A percentile compares a stretch with the other conserved stretches of the same genome.
These are phyloP conservation scores for Ogataea corticis DNA, from an alignment of 805 yeast species.

Conservation along the genomic window DNA sequence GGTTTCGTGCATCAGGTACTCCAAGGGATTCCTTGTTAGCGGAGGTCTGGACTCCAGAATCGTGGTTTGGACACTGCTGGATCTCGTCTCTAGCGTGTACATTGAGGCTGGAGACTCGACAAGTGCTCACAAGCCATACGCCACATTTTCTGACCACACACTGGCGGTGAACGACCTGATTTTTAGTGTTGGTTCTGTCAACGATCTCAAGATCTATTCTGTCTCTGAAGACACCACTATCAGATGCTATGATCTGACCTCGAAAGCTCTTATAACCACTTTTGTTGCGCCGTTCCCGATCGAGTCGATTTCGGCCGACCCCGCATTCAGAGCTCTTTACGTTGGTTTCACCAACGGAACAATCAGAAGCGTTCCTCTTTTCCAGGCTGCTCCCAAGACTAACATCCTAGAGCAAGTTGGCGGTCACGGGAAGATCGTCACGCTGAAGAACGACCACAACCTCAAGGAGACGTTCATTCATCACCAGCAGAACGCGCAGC, in stretches of 20 bases:
- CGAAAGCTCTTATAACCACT: conserved; percentile 57
- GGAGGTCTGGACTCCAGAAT: conserved; percentile 84
- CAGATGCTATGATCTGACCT: conserved; percentile 61
- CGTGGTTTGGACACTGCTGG: conserved; percentile 69
- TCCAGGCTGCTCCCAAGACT: conserved; percentile 35
- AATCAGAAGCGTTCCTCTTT: conserved; percentile 57
- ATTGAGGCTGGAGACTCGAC: conserved; percentile 33
- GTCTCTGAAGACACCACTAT: conserved; percentile 74
- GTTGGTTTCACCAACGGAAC: conserved; percentile 67
- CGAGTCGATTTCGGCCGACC: conserved; percentile 64
- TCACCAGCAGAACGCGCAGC: conserved; percentile 36
- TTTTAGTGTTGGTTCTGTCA: conserved; percentile 47
- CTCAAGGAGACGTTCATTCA: conserved; percentile 53
- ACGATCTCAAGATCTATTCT: conserved; percentile 66
- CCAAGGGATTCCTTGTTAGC: conserved; percentile 66
- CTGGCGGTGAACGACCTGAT: conserved; percentile 43
- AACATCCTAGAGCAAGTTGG: conserved; percentile 58
- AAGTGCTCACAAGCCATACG: conserved; percentile 53
- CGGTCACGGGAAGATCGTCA: conserved; percentile 52
- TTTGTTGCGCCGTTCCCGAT: conserved; percentile 66
- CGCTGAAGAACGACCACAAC: conserved; percentile 51
- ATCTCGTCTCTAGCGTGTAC: conserved; percentile 44
- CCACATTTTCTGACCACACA: conserved; percentile 61
- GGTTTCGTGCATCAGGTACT: conserved; percentile 57
- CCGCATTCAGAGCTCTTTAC: conserved; percentile 74